A percentile compares a stretch with the other conserved stretches of the same genome.
These are phyloP conservation scores for Neophaeococcomyces mojaviensis DNA, from an alignment of 2,329 filamentous ascomycete species.

Conservation along the genomic window DNA sequence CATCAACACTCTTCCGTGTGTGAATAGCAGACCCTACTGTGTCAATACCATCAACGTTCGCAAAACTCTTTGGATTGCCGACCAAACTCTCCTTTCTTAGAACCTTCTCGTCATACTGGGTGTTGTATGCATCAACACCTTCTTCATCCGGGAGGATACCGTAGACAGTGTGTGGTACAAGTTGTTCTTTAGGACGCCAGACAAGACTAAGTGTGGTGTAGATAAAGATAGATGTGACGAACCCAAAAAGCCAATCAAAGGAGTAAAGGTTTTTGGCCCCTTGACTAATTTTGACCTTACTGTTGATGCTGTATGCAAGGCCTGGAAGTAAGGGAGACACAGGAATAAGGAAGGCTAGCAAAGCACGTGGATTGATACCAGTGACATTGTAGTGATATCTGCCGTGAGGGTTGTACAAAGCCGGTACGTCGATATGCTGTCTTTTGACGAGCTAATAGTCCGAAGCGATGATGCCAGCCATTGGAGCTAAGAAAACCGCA, in stretches of 20 bases:
- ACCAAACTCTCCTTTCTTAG: too few relatives aligned
- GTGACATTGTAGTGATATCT: constrained; percentile 23
- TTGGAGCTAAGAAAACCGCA: constrained; percentile 23
- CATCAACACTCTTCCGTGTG: too few relatives aligned
- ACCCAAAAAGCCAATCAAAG: constrained; percentile 61
- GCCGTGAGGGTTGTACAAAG: constrained; percentile 17
- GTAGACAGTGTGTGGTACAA: constrained; percentile 15
- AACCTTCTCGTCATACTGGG: too few relatives aligned
- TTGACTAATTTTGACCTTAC: too few relatives aligned
- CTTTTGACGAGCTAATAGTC: constrained; percentile 24
- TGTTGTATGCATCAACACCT: too few relatives aligned
- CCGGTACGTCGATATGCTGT: constrained; percentile 16
- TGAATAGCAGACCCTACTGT: too few relatives aligned
- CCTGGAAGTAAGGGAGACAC: constrained; percentile 52
- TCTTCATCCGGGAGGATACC: constrained; percentile 11
- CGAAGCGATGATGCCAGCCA: constrained; percentile 22
- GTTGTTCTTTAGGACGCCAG: constrained; percentile 12
- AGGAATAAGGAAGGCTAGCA: constrained; percentile 50
- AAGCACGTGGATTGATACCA: constrained; percentile 53
- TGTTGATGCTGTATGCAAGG: constrained; percentile 32
- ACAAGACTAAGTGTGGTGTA: constrained; percentile 41
- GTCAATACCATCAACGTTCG: too few relatives aligned
- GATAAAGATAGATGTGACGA: constrained; percentile 48
- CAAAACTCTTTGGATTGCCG: too few relatives aligned
- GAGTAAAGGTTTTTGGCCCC: constrained; percentile 52